Conservation (phyloP, 148 eudicot genomes). For the Gaultheria prostrata region DNA sequence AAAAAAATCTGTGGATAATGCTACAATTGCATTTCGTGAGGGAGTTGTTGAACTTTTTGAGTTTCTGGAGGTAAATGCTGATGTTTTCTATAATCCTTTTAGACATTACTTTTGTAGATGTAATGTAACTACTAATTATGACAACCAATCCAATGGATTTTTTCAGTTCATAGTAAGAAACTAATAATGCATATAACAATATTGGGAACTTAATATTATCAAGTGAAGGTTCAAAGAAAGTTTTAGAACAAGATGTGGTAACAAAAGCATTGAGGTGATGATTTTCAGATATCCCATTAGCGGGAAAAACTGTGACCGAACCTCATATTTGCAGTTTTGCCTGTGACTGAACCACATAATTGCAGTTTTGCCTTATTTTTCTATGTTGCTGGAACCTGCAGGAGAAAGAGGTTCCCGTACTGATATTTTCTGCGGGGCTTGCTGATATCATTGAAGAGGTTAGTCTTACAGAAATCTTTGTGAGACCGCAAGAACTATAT, state of each 20-base stretch:
- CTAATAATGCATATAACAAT: background rate
- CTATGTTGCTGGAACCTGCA: constrained; percentile 31
- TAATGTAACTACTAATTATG: background rate
- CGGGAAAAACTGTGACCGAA: background rate
- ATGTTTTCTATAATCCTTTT: constrained; percentile 4
- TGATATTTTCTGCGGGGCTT: constrained; percentile 92
- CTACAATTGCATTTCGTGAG: constrained; percentile 78
- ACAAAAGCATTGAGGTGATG: background rate
- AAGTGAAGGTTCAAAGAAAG: background rate
- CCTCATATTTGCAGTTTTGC: background rate
- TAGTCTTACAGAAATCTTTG: constrained; percentile 16
- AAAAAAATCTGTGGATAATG: constrained; percentile 62
- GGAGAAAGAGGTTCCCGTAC: constrained; percentile 77
- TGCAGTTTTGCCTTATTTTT: constrained; percentile 15
- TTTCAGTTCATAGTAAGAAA: background rate
- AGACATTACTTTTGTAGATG: constrained; percentile 9
- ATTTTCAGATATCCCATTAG: background rate
- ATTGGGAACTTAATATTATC: background rate
- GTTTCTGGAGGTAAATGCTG: constrained; percentile 61
- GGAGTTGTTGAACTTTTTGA: constrained; percentile 83
- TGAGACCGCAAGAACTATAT: constrained; percentile 5
- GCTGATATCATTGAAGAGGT: constrained; percentile 98
- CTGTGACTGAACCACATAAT: background rate
- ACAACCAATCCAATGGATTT: background rate
- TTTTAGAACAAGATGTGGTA: background rate